Conservation (phyloP, 1,139 yeast species). For the Saccharomyces uvarum region DNA sequence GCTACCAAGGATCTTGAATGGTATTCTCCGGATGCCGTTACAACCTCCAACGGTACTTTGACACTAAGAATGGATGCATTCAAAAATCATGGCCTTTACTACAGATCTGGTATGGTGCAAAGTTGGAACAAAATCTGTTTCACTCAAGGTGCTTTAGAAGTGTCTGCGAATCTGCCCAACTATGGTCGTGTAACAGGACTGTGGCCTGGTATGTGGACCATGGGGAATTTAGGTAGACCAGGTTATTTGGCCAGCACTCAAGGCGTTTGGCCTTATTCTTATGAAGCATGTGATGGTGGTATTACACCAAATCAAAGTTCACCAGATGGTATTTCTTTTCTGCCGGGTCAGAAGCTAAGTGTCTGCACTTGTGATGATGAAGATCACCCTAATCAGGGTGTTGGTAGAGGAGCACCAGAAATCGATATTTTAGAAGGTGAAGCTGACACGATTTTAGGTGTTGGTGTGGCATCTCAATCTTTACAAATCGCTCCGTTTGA, state of each 20-base stretch:
- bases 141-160: constrained; percentile 65
- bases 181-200: constrained; percentile 62
- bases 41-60: constrained; percentile 61
- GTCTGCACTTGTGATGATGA: constrained; percentile 67
- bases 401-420: constrained; percentile 86
- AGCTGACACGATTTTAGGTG: constrained; percentile 40
- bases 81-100: constrained; percentile 60
- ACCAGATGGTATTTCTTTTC: constrained; percentile 68
- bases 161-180: constrained; percentile 65
- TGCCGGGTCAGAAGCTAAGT: constrained; percentile 70
- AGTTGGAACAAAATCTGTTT: constrained; percentile 79
- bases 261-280: constrained; percentile 88
- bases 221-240: constrained; percentile 81
- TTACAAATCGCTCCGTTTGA: constrained; percentile 79
- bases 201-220: constrained; percentile 90
- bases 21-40: constrained; percentile 78
- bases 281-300: constrained; percentile 76
- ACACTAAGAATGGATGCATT: constrained; percentile 65
- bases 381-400: constrained; percentile 72
- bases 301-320: constrained; percentile 84
- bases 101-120: constrained; percentile 80
- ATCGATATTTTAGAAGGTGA: constrained; percentile 80
- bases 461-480: constrained; percentile 75
- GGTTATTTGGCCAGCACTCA: constrained; percentile 74
- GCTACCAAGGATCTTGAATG: constrained; percentile 82